Conservation (phyloP, 306 rosid species). For the Inga oerstediana region DNA sequence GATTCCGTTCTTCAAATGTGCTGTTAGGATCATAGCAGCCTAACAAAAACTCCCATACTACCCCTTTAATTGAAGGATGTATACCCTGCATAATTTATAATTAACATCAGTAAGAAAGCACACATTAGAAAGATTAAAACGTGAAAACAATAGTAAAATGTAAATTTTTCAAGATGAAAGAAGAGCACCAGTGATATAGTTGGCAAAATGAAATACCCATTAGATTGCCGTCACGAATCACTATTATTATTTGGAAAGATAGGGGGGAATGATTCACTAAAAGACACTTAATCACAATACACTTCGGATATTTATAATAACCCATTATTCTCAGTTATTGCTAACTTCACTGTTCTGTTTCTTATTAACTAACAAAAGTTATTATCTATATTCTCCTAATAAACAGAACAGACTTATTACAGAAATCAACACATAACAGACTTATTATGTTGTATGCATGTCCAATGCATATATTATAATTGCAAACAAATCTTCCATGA, state of each 20-base stretch:
- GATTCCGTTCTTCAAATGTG: conserved; percentile 76
- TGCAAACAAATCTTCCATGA: not conserved
- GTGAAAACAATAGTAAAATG: not conserved
- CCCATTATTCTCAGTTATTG: not conserved
- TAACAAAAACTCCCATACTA: conserved; percentile 93
- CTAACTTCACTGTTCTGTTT: not conserved
- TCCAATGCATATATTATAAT: not conserved
- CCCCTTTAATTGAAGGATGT: conserved; percentile 94
- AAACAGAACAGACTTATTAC: not conserved
- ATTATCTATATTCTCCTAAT: not conserved
- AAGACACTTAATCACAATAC: not conserved
- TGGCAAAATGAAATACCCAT: not conserved
- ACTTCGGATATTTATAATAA: not conserved
- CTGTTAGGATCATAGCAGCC: conserved; percentile 92
- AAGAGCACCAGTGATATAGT: not conserved
- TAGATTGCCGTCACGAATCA: not conserved
- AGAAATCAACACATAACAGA: not conserved
- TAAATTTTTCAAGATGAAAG: not conserved
- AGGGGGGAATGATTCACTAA: not conserved
- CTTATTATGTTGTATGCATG: not conserved
- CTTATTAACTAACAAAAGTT: not conserved
- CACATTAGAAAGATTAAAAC: conserved; percentile 26
- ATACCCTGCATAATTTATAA: conserved; percentile 65
- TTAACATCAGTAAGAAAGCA: conserved; percentile 16
- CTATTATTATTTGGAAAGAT: not conserved